These are phyloP conservation scores for Colletotrichum siamense DNA, from an alignment of 2,329 filamentous ascomycete genomes.

Conservation along the genomic window DNA sequence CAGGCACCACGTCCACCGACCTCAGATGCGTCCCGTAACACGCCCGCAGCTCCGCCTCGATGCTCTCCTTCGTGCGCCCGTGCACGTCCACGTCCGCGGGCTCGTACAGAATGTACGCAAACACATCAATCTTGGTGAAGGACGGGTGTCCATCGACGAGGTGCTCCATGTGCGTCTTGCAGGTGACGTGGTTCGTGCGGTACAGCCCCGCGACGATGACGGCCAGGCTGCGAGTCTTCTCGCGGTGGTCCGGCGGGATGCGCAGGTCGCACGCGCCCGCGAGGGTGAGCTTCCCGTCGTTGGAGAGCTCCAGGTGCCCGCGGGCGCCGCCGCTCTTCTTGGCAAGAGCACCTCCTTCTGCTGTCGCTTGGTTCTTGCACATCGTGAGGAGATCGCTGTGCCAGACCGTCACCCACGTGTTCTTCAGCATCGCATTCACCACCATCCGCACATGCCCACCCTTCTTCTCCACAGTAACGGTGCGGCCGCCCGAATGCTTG, in stretches of 20 bases:
- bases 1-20: background rate
- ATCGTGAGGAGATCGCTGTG: constrained; percentile 19
- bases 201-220: constrained; percentile 21
- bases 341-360: background rate
- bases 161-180: constrained; percentile 11
- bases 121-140: constrained; percentile 20
- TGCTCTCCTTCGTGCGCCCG: background rate
- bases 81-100: background rate
- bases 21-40: constrained; percentile 19
- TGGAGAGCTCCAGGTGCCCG: constrained; percentile 14
- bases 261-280: constrained; percentile 19
- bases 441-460: background rate
- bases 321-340: background rate
- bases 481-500: background rate
- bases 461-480: background rate
- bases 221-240: constrained; percentile 17
- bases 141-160: background rate
- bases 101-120: constrained; percentile 18
- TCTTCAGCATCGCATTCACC: constrained; percentile 1
- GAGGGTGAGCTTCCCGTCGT: constrained; percentile 12
- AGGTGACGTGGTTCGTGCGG: constrained; percentile 4
- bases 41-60: constrained; percentile 8
- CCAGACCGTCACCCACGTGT: constrained; percentile 16
- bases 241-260: constrained; percentile 3
- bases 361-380: background rate